These are phyloP conservation scores for Leccinum fuscescens DNA, from an alignment of 1,284 basidiomycete species.

Conservation along the genomic window DNA sequence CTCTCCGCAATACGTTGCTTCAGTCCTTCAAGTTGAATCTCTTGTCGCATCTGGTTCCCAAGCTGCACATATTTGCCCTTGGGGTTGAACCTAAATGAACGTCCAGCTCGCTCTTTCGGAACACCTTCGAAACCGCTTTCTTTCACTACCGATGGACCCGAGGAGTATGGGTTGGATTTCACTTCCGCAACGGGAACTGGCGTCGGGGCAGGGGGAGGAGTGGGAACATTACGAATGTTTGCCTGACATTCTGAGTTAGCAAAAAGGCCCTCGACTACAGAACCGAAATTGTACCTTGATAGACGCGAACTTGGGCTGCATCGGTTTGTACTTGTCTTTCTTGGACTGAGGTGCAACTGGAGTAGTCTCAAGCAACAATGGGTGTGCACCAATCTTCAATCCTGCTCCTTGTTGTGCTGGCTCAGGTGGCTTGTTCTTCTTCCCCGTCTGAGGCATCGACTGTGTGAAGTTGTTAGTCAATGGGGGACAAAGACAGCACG, in stretches of 20 bases:
- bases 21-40: constrained; percentile 84
- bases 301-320: constrained; percentile 95
- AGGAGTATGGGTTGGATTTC: constrained; percentile 73
- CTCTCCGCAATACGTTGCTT: constrained; percentile 92
- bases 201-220: constrained; percentile 57
- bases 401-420: constrained; percentile 75
- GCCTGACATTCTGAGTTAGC: constrained; percentile 44
- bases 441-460: constrained; percentile 52
- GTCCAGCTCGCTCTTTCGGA: constrained; percentile 67
- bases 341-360: constrained; percentile 65
- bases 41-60: constrained; percentile 83
- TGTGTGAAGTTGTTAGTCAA: constrained; percentile 25
- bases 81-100: constrained; percentile 80
- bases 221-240: constrained; percentile 69
- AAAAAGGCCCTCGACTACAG: neutral
- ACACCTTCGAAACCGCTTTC: constrained; percentile 60
- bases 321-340: constrained; percentile 91
- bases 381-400: constrained; percentile 86
- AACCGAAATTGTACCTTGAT: constrained; percentile 59
- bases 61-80: constrained; percentile 89
- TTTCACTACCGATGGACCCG: constrained; percentile 52
- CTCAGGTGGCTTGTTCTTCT: constrained; percentile 56
- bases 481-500: neutral
- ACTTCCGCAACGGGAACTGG: constrained; percentile 42
- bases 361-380: constrained; percentile 72